Evolutionary conservation across 1,284 basidiomycete species (phyloP).

Genomic region (Kalmanozyma brasiliensis): DNA sequence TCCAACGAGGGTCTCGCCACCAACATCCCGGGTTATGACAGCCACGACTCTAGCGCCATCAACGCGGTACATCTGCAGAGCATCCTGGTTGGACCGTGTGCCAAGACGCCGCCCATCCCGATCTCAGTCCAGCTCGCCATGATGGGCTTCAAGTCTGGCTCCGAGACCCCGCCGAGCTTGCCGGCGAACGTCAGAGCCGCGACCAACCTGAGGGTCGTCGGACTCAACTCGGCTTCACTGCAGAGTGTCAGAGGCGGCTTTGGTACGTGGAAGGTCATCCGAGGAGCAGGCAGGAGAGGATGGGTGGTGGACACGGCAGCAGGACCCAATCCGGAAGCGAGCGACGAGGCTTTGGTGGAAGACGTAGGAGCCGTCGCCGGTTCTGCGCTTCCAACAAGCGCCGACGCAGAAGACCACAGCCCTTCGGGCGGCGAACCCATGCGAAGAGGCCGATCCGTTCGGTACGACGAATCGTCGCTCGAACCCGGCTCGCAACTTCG

Average conservation of each 20-base stretch:
- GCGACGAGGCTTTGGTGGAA: constrained; percentile 42
- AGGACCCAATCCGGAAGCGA: constrained; percentile 75
- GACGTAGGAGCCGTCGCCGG: constrained; percentile 2
- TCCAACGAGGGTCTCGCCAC: constrained; percentile 36
- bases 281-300: constrained; percentile 89
- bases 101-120: constrained; percentile 57
- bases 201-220: constrained; percentile 86
- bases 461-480: constrained; percentile 27
- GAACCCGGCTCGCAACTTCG: constrained; percentile 27
- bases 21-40: constrained; percentile 64
- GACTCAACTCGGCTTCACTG: constrained; percentile 81
- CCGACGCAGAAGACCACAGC: constrained; percentile 7
- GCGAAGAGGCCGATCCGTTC: constrained; percentile 29
- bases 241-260: constrained; percentile 79
- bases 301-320: constrained; percentile 93
- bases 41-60: constrained; percentile 72
- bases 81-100: constrained; percentile 70
- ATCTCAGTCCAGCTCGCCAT: constrained; percentile 60
- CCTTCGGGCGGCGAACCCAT: neutral
- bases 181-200: constrained; percentile 48
- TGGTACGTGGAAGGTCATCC: constrained; percentile 84
- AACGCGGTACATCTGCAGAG: constrained; percentile 72
- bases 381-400: constrained; percentile 1
- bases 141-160: constrained; percentile 62
- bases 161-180: constrained; percentile 58